Base-by-base conservation (phyloP, 495 filamentous ascomycete species). In the Durotheca rogersii region DNA sequence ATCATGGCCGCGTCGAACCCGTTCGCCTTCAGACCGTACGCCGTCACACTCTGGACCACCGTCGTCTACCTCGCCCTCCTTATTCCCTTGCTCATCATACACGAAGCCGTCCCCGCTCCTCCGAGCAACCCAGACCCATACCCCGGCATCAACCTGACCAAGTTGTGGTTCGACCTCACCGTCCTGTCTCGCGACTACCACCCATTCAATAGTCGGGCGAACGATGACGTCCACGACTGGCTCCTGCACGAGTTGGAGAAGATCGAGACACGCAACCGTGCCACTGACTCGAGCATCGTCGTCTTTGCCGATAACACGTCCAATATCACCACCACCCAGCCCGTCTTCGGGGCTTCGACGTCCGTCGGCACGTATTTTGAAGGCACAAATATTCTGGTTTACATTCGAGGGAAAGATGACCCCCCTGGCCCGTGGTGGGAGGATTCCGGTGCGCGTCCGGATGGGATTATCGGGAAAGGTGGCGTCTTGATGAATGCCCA, bases 401-500 rank as follows among this genome's bases (percentile, higher is more conserved):
- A 95, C 60, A 85, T 98, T 53, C 82, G 86, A 20, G 93, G 93
- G 7, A 82, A 76, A 37, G 81, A 87, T 47, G 89, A 94, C 58
- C 76, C 81, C 41, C 65, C 74, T 1, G 78, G 77, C 4, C 72
- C 75, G 9, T 90, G 82, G 84, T 90, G 82, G 87, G 67, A 73
- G 16, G 54, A 62, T 44, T 60, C 56, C 27, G 61, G 66, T 25
- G 66, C 67, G 14, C 62, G 67, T 5, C 67, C 67, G 5, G 66
- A 71, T 45, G 64, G 61, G 34, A 75, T 79, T 27, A 72, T 73
- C 39, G 78, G 80, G 14, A 83, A 81, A 54, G 87, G 88, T 6
- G 87, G 89, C 19, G 86, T 95, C 6, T 77, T 98, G 40, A 87
- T 98, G 57, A 98, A 95, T 62, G 89, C 92, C 4, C 93, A 98